These are phyloP conservation scores for Taphrina flavorubra DNA, from an alignment of 1,139 yeast genomes.

Conservation along the genomic window DNA sequence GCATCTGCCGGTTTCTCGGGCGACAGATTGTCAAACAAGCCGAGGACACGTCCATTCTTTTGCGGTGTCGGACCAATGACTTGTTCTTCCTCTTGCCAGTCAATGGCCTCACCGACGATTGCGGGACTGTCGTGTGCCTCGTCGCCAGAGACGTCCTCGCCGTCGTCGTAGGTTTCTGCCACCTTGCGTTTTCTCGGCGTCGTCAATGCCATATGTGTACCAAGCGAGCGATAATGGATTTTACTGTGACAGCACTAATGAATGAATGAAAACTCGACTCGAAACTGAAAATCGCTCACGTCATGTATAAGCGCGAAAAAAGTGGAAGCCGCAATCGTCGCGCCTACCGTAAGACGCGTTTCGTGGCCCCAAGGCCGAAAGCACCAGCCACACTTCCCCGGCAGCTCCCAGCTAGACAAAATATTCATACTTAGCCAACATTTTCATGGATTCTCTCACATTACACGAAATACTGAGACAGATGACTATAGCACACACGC, in stretches of 20 bases:
- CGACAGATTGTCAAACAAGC: slow-evolving; percentile 22
- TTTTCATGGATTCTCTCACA: no score
- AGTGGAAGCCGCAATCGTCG: neutral
- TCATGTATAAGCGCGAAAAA: no score
- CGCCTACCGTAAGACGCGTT: neutral
- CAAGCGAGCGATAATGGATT: neutral
- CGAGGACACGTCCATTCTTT: slow-evolving; percentile 34
- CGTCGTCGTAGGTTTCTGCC: neutral
- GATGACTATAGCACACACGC: no score
- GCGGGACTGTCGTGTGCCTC: neutral
- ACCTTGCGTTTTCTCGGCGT: slow-evolving; percentile 20
- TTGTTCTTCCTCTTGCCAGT: slow-evolving; percentile 19
- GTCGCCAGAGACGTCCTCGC: neutral
- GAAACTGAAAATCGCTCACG: no score
- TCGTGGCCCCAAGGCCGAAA: neutral
- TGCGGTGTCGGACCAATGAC: slow-evolving; percentile 36
- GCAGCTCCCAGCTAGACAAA: neutral
- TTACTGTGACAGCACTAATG: no score
- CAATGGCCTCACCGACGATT: slow-evolving; percentile 26
- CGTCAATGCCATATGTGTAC: neutral
- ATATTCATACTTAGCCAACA: no score
- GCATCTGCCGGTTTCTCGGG: slow-evolving; percentile 1
- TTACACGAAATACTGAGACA: no score
- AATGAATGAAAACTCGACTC: no score
- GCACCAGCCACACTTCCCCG: neutral